Conservation (phyloP, 108 stramenopile genomes). For the Fragilariopsis cylindrus region DNA sequence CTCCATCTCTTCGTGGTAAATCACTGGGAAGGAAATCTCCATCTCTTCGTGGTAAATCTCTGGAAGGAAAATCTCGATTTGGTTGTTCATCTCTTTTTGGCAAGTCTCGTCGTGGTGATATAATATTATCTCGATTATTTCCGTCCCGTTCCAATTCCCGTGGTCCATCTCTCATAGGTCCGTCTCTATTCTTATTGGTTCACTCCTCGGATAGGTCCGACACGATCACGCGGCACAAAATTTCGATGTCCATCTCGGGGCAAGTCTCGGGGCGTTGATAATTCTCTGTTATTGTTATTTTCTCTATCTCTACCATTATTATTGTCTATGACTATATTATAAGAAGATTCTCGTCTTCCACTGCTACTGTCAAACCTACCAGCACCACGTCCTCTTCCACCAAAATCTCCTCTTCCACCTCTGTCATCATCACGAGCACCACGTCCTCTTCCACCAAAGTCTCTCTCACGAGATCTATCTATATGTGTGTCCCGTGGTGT, state of each 20-base stretch:
- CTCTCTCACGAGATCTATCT: too few species aligned
- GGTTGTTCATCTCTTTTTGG: constrained; percentile 8
- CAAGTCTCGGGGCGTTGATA: neutral
- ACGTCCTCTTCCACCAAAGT: neutral
- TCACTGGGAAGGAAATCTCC: neutral
- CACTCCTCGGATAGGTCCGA: neutral
- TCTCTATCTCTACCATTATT: neutral
- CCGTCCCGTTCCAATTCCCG: neutral
- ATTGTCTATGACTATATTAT: neutral
- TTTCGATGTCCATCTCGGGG: constrained; percentile 3
- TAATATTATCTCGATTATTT: neutral
- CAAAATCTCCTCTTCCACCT: neutral
- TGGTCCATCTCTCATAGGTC: neutral
- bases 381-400: neutral
- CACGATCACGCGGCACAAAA: neutral
- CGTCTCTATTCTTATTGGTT: neutral
- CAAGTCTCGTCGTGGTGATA: neutral
- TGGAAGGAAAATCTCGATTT: neutral
- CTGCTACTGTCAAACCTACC: constrained; percentile 1
- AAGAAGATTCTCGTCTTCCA: neutral
- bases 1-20: constrained; percentile 5
- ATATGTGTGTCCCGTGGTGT: too few species aligned
- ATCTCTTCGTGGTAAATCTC: neutral
- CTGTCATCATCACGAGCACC: neutral
- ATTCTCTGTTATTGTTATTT: too few species aligned